phyloP scores from a whole-genome alignment of 768 basidiomycete genomes.

The Auricularia heimuer region DNA sequence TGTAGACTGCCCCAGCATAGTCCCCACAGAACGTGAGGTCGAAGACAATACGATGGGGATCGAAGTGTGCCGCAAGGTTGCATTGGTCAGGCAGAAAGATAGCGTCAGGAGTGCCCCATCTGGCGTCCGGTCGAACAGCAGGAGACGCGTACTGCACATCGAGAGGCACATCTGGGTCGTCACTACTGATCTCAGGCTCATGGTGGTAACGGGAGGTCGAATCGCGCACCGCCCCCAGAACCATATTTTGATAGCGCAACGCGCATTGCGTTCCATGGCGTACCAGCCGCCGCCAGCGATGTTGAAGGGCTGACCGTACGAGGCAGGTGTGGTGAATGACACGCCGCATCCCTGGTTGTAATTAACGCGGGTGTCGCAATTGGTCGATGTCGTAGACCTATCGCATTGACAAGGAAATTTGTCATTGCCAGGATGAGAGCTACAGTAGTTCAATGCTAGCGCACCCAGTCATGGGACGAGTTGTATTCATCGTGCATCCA shows the following conservation, averaged over 20 bases:
- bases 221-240: slow-evolving; percentile 32
- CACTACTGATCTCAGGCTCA: slow-evolving; percentile 18
- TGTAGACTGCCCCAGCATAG: slow-evolving; percentile 39
- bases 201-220: not conserved
- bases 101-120: slow-evolving; percentile 42
- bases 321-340: slow-evolving; percentile 21
- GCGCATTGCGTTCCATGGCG: slow-evolving; percentile 34
- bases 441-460: slow-evolving; percentile 7
- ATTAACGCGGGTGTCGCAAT: slow-evolving; percentile 42
- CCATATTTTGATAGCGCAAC: slow-evolving; percentile 46
- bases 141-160: slow-evolving; percentile 22
- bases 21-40: slow-evolving; percentile 57
- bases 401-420: not conserved
- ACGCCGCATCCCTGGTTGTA: slow-evolving; percentile 57
- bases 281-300: slow-evolving; percentile 49
- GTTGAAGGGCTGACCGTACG: slow-evolving; percentile 42
- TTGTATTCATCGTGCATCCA: slow-evolving; percentile 34
- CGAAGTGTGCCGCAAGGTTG: slow-evolving; percentile 42
- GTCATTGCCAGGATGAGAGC: too few relatives aligned
- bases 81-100: slow-evolving; percentile 38
- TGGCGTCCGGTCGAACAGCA: slow-evolving; percentile 6
- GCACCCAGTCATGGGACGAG: slow-evolving; percentile 40
- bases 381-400: slow-evolving; percentile 31
- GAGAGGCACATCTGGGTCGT: slow-evolving; percentile 33
- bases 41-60: slow-evolving; percentile 44